Evolutionary conservation across 352 stramenopile species (phyloP), one percentile per base, ranked within the genome.

Genomic region (Pythium plurisporium): DNA sequence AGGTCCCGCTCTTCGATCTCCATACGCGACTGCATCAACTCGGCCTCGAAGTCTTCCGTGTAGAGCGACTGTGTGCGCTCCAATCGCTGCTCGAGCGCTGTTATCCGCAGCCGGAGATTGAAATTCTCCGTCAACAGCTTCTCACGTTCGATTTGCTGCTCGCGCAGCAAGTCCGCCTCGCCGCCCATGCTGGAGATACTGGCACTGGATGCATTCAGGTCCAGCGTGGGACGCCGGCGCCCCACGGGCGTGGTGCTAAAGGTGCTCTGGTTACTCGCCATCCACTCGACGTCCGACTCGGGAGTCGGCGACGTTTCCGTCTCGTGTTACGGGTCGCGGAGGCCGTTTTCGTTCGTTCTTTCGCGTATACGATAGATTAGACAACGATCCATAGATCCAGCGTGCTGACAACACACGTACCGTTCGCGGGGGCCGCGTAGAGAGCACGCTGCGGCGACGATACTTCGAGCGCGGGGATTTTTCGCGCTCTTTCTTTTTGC

Each of bases 101-200:
- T 79, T 38, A 89, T 77, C 17, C 75, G 76, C 36, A 86, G 58
- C 61, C 73, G 73, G 62, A 87, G 75, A 67, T 89, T 89, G 52
- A 87, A 87, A 61, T 86, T 87, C 46, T 87, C 80, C 64, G 82
- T 89, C 23, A 73, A 65, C 5, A 93, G 66, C 3, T 72, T 71
- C 45, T 91, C 74, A 40, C 71, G 73, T 51, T 84, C 72, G 10
- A 64, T 67, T 62, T 85, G 70, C 62, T 87, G 72, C 46, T 84
- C 74, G 26, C 76, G 74, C 20, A 87, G 58, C 45, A 82, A 31
- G 31, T 66, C 59, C 27, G 59, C 59, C 20, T 58, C 50, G 31
- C 43, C 55, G 41, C 27, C 34, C 47, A 34, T 42, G 40, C 55
- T 62, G 27, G 25, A 43, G 11, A 47, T 7, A 31, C 46, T 65